Conservation (phyloP, 2,329 filamentous ascomycete genomes). For the Exserohilum rostratum region DNA sequence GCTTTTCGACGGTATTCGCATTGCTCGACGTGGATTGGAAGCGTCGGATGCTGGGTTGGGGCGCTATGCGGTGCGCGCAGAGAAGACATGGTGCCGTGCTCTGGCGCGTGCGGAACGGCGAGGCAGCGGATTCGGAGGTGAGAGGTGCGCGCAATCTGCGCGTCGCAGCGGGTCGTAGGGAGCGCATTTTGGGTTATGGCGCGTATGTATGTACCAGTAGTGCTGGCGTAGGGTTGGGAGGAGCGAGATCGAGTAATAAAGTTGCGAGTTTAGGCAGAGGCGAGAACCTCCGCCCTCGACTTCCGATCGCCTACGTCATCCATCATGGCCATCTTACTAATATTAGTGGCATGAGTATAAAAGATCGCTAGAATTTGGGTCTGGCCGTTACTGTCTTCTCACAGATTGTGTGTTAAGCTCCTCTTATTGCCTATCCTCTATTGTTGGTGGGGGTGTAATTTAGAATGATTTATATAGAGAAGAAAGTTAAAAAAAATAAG, state of each 20-base stretch:
- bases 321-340: not conserved
- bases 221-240: not conserved
- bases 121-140: constrained; percentile 19
- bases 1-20: constrained; percentile 19
- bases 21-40: constrained; percentile 31
- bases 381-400: no score
- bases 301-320: constrained; percentile 24
- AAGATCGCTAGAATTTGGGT: not conserved
- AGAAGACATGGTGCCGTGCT: constrained; percentile 31
- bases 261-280: constrained; percentile 8
- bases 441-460: no score
- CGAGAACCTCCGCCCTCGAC: constrained; percentile 17
- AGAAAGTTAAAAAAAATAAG: no score
- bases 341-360: not conserved
- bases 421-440: not conserved
- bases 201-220: not conserved
- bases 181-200: constrained; percentile 16
- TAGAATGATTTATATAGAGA: no score
- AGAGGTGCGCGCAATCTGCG: constrained; percentile 35
- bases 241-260: not conserved
- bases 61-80: constrained; percentile 25
- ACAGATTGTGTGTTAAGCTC: no score
- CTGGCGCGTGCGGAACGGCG: constrained; percentile 23
- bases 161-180: constrained; percentile 27
- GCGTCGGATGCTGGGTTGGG: constrained; percentile 21